Conservation (phyloP, 148 eudicot species). For the Suaeda aralocaspica region DNA sequence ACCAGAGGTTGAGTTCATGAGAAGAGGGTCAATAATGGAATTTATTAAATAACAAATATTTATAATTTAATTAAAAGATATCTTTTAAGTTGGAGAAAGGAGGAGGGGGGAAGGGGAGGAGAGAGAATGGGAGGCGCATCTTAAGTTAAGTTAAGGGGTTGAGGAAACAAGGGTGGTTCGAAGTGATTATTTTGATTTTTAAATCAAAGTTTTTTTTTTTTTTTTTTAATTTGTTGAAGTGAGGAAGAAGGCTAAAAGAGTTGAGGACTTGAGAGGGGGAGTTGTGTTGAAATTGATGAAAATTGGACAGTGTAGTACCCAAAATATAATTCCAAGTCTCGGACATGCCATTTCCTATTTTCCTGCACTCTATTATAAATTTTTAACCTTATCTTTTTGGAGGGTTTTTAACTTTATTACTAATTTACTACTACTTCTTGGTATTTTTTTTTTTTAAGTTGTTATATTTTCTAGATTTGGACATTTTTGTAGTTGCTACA, state of each 20-base stretch:
- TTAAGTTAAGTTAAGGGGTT: slow-evolving; percentile 10
- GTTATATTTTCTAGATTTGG: no score
- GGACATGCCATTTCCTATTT: slow-evolving; percentile 12
- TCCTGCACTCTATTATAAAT: no score
- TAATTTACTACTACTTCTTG: no score
- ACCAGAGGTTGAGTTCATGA: slow-evolving; percentile 28
- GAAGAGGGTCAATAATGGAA: neutral
- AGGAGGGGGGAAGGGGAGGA: slow-evolving; percentile 7
- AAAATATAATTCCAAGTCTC: slow-evolving; percentile 1
- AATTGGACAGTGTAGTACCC: slow-evolving; percentile 21
- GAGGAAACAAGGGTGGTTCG: neutral
- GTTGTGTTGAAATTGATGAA: slow-evolving; percentile 24
- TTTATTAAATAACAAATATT: neutral
- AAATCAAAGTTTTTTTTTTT: neutral
- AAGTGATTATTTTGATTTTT: no score
- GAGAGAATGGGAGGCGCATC: slow-evolving; percentile 30
- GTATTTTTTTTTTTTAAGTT: no score
- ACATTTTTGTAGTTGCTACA: no score
- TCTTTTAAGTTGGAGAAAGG: slow-evolving; percentile 6
- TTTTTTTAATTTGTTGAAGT: neutral
- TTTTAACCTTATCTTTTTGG: no score
- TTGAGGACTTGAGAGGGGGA: neutral
- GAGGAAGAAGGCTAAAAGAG: slow-evolving; percentile 14
- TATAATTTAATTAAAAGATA: neutral
- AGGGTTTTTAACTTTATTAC: no score